Evolutionary conservation across 1,139 yeast genomes (phyloP).

Genomic region (Yamadazyma dushanensis): DNA sequence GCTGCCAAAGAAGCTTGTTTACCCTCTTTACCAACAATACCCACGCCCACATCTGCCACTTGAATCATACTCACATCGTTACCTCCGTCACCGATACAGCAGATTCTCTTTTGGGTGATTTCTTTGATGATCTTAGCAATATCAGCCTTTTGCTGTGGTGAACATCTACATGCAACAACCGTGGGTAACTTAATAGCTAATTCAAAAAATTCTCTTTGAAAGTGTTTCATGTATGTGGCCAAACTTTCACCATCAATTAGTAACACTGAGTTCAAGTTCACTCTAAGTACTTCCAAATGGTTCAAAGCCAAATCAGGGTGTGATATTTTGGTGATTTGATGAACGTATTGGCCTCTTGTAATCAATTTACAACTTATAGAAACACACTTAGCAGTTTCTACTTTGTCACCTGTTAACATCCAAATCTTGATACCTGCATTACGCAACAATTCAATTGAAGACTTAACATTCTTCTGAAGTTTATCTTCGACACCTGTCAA

Average conservation of each 20-base stretch:
- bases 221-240: slow-evolving; percentile 62
- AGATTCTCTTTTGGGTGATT: slow-evolving; percentile 83
- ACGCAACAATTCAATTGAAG: slow-evolving; percentile 85
- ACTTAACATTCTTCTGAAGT: slow-evolving; percentile 84
- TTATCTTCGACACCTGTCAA: slow-evolving; percentile 98
- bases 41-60: slow-evolving; percentile 98
- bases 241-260: slow-evolving; percentile 94
- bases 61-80: slow-evolving; percentile 99
- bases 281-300: slow-evolving; percentile 68
- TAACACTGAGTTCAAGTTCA: slow-evolving; percentile 72
- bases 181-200: slow-evolving; percentile 80
- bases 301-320: slow-evolving; percentile 66
- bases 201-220: slow-evolving; percentile 69
- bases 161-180: slow-evolving; percentile 95
- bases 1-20: slow-evolving; percentile 97
- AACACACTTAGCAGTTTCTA: slow-evolving; percentile 96
- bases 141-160: slow-evolving; percentile 98
- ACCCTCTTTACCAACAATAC: slow-evolving; percentile 98
- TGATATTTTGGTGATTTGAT: slow-evolving; percentile 69
- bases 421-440: slow-evolving; percentile 97
- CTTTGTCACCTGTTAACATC: slow-evolving; percentile 99
- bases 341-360: slow-evolving; percentile 90
- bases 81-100: slow-evolving; percentile 99
- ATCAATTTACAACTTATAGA: slow-evolving; percentile 92
- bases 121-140: slow-evolving; percentile 79